Evolutionary conservation across 2,329 filamentous ascomycete genomes (phyloP).

Genomic region (Fusarium coicis): DNA sequence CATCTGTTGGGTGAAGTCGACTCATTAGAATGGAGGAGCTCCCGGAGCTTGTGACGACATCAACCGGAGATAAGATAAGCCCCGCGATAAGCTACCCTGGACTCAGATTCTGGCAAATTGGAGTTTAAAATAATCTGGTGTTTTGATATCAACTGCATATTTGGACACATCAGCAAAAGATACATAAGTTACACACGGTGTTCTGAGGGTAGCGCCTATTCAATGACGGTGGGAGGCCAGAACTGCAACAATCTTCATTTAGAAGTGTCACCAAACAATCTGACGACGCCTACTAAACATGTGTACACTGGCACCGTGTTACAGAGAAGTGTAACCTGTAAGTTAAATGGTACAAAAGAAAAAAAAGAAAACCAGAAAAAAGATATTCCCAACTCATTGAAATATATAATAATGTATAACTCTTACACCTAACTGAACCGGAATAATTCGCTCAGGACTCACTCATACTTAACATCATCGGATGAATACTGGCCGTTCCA

Average conservation of each 20-base stretch:
- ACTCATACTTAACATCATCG: too few relatives aligned
- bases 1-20: conserved; percentile 8
- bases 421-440: not conserved
- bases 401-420: not conserved
- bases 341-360: too few relatives aligned
- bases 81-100: conserved; percentile 15
- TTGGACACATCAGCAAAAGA: not conserved
- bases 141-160: not conserved
- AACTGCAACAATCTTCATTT: not conserved
- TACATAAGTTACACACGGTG: not conserved
- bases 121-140: not conserved
- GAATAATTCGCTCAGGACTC: too few relatives aligned
- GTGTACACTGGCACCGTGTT: not conserved
- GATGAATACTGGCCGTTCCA: conserved; percentile 13
- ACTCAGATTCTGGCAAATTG: not conserved
- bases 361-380: not conserved
- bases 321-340: not conserved
- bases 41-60: conserved; percentile 41
- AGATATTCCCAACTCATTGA: too few relatives aligned
- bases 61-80: conserved; percentile 40
- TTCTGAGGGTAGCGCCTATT: not conserved
- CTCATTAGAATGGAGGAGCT: conserved; percentile 14
- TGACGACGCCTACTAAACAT: too few relatives aligned
- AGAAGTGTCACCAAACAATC: not conserved
- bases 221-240: not conserved